Percentiles rank a stretch among this genome's conserved stretches.
Evolutionary conservation across 2,329 filamentous ascomycete species (phyloP).

Genomic region (Aspergillus luchuensis): DNA sequence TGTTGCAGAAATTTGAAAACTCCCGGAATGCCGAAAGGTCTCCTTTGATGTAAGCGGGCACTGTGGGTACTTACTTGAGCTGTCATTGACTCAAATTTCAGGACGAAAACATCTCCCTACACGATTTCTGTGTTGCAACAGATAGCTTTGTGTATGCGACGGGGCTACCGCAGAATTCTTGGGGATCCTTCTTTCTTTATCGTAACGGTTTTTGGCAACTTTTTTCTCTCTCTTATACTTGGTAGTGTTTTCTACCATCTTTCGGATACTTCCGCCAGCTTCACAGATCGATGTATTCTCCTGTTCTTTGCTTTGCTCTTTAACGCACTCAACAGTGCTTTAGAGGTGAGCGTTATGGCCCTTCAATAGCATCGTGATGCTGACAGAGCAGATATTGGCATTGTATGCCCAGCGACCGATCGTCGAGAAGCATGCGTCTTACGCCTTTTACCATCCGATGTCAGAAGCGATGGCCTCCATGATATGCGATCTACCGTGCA

Average conservation of each 20-base stretch:
- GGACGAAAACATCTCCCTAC: constrained; percentile 66
- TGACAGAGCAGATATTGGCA: constrained; percentile 13
- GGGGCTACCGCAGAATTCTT: constrained; percentile 71
- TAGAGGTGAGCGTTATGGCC: constrained; percentile 52
- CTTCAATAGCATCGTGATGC: neutral
- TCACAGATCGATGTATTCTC: constrained; percentile 62
- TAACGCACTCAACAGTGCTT: constrained; percentile 74
- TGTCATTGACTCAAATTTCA: constrained; percentile 46
- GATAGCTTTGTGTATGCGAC: constrained; percentile 72
- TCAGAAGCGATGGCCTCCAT: constrained; percentile 8
- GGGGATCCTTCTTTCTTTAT: constrained; percentile 73
- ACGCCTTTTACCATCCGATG: constrained; percentile 21
- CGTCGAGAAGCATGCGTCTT: constrained; percentile 21
- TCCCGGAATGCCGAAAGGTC: constrained; percentile 8
- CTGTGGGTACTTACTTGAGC: too few relatives aligned
- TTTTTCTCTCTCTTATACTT: constrained; percentile 69
- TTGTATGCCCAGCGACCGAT: constrained; percentile 18
- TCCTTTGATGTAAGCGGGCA: neutral
- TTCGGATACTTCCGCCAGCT: constrained; percentile 67
- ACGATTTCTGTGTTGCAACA: constrained; percentile 76
- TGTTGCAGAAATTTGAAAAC: constrained; percentile 33
- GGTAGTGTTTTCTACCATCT: constrained; percentile 75
- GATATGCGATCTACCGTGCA: constrained; percentile 64
- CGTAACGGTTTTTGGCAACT: constrained; percentile 64
- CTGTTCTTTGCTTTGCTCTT: constrained; percentile 83